Conservation (phyloP, 1,139 yeast genomes). For the Diutina mesorugosa region DNA sequence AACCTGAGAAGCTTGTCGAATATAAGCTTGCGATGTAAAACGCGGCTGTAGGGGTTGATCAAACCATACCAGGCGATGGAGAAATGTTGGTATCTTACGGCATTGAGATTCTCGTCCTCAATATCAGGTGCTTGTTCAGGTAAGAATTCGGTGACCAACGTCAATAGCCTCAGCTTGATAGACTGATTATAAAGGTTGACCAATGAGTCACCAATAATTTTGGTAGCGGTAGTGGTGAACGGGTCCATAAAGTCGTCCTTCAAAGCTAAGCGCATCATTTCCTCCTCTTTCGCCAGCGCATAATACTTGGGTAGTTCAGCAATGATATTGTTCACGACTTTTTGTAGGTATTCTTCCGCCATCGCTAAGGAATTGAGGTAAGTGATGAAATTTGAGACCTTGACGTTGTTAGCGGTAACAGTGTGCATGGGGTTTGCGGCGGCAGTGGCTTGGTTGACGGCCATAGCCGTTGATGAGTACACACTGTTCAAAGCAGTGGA, state of each 20-base stretch:
- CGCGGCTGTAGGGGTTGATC: conserved; percentile 52
- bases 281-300: conserved; percentile 45
- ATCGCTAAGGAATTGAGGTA: conserved; percentile 51
- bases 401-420: conserved; percentile 14
- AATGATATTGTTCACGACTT: conserved; percentile 27
- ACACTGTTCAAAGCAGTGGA: conserved; percentile 35
- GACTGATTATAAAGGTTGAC: conserved; percentile 46
- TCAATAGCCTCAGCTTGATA: conserved; percentile 34
- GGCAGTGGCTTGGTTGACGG: conserved; percentile 12
- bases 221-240: conserved; percentile 28
- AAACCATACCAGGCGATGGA: conserved; percentile 51
- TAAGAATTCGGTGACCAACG: conserved; percentile 40
- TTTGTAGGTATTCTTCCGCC: conserved; percentile 41
- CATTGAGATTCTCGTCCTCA: neutral
- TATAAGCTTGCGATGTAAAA: conserved; percentile 36
- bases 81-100: conserved; percentile 19
- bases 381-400: conserved; percentile 36
- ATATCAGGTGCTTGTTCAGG: conserved; percentile 24
- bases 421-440: conserved; percentile 6
- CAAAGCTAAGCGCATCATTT: conserved; percentile 28
- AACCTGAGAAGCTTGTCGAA: conserved; percentile 34
- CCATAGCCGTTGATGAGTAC: conserved; percentile 18
- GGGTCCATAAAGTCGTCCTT: conserved; percentile 22
- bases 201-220: conserved; percentile 39
- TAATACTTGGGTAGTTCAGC: conserved; percentile 17